These are phyloP conservation scores for Eucalyptus pauciflora DNA, from an alignment of 345 rosid genomes.

Conservation along the genomic window DNA sequence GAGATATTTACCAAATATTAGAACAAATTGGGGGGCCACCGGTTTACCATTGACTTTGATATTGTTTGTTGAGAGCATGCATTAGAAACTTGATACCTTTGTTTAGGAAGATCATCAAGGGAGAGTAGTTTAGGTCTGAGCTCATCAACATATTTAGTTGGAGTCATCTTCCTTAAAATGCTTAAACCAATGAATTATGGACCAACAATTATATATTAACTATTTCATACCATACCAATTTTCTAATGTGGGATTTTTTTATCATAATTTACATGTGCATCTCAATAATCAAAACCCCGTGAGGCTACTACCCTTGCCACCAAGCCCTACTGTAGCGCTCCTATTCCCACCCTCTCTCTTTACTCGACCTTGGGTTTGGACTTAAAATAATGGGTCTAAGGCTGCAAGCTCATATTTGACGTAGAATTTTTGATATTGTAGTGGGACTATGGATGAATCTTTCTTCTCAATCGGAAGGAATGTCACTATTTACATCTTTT, in stretches of 20 bases:
- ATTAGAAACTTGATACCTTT: not conserved
- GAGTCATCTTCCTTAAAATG: not conserved
- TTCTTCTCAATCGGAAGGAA: not conserved
- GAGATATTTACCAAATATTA: not conserved
- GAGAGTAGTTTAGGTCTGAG: rapidly evolving
- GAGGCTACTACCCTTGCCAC: not conserved
- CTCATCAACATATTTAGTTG: not conserved
- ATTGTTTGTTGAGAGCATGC: not conserved
- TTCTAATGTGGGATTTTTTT: not conserved
- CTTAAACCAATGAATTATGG: not conserved
- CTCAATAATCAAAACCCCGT: not conserved
- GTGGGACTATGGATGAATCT: not conserved
- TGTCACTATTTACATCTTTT: not conserved
- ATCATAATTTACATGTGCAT: not conserved
- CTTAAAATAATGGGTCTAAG: not conserved
- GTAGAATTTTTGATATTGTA: not conserved
- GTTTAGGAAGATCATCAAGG: not conserved
- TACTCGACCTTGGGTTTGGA: not conserved
- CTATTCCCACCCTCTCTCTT: not conserved
- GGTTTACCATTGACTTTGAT: not conserved
- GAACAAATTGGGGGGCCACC: not conserved
- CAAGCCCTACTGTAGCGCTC: not conserved
- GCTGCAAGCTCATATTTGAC: not conserved
- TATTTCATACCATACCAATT: not conserved
- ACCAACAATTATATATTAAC: not conserved